Conservation (phyloP, 768 basidiomycete genomes). For the Boletus vermiculosoides region DNA sequence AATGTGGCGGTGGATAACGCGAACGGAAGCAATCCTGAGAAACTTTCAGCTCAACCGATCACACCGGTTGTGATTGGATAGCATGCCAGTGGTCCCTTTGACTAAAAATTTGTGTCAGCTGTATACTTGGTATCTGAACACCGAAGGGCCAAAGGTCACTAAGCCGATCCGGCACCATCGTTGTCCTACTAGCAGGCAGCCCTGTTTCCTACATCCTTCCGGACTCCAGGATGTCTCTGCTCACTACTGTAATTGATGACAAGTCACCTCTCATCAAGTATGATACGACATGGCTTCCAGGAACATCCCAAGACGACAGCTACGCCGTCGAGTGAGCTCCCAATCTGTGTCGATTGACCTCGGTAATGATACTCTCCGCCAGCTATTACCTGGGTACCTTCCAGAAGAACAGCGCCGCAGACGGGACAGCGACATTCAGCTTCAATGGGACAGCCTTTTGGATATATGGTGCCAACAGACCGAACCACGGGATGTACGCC, state of each 20-base stretch:
- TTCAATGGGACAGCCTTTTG: slow-evolving; percentile 50
- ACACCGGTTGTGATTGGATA: not conserved
- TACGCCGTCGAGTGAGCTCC: slow-evolving; percentile 19
- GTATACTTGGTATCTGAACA: not conserved
- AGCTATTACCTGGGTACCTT: slow-evolving; percentile 42
- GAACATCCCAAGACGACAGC: slow-evolving; percentile 16
- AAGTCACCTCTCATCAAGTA: slow-evolving; percentile 33
- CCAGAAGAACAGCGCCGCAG: slow-evolving; percentile 32
- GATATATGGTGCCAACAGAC: slow-evolving; percentile 49
- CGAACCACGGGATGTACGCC: slow-evolving; percentile 46
- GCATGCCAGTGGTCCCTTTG: not conserved
- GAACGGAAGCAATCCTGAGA: slow-evolving; percentile 2
- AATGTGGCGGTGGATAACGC: not conserved
- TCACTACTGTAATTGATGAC: slow-evolving; percentile 27
- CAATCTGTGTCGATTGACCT: not conserved
- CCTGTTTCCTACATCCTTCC: not conserved
- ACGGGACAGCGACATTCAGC: slow-evolving; percentile 40
- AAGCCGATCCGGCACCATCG: not conserved
- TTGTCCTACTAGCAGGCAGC: no score
- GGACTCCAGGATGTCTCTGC: slow-evolving; percentile 19
- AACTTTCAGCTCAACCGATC: not conserved
- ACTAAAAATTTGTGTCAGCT: not conserved
- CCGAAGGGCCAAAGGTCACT: not conserved
- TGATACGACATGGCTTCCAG: slow-evolving; percentile 25
- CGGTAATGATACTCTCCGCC: not conserved